Evolutionary conservation across 108 stramenopile genomes (phyloP).

Genomic region (Pseudonitzschia multiseries): DNA sequence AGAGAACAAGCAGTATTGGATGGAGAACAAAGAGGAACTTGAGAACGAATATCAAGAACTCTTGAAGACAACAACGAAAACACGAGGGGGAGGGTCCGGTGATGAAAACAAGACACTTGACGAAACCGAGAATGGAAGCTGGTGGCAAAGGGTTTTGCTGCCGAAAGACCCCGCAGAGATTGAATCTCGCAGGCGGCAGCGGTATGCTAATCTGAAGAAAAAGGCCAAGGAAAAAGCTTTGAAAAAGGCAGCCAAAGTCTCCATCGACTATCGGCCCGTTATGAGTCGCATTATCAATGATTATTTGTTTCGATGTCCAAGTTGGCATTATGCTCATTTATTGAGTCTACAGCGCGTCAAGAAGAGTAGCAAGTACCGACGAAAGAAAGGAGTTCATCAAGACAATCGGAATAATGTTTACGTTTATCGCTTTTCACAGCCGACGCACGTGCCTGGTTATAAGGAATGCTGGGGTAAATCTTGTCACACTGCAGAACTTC

Average conservation of each 20-base stretch:
- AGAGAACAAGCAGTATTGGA: slow-evolving; percentile 50
- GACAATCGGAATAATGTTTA: slow-evolving; percentile 55
- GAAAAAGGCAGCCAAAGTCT: slow-evolving; percentile 62
- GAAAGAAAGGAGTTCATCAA: background rate
- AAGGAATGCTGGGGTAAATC: slow-evolving; percentile 76
- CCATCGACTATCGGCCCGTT: slow-evolving; percentile 80
- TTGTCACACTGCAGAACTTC: slow-evolving; percentile 86
- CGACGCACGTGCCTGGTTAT: slow-evolving; percentile 79
- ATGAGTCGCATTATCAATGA: slow-evolving; percentile 81
- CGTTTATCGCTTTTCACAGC: slow-evolving; percentile 81
- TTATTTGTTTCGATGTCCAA: slow-evolving; percentile 86
- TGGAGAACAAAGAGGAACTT: slow-evolving; percentile 51
- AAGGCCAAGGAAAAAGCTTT: slow-evolving; percentile 42
- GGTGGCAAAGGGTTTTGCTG: slow-evolving; percentile 9
- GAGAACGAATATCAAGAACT: slow-evolving; percentile 51
- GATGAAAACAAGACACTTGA: background rate
- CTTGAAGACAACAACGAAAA: slow-evolving; percentile 21
- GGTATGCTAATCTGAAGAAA: slow-evolving; percentile 19
- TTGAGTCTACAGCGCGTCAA: slow-evolving; percentile 42
- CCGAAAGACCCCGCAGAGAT: slow-evolving; percentile 22
- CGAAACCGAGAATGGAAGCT: background rate
- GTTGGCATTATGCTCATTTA: slow-evolving; percentile 64
- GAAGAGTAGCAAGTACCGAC: slow-evolving; percentile 12
- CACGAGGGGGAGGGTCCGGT: slow-evolving; percentile 1
- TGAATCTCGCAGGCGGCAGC: slow-evolving; percentile 18